phyloP scores from a whole-genome alignment of 129 eudicot species.

The Gnaphalium uliginosum region DNA sequence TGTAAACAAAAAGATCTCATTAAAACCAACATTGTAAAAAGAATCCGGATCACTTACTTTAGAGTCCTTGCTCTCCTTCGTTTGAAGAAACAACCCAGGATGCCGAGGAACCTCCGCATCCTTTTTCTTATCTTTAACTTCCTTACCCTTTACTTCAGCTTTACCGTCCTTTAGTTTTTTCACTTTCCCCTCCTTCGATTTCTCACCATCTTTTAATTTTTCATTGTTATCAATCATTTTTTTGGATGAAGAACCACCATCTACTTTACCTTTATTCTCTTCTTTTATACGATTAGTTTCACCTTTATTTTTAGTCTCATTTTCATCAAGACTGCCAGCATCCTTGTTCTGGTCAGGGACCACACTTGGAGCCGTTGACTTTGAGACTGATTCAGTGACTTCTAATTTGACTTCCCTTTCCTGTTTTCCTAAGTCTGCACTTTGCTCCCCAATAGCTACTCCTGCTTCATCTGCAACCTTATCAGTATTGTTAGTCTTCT shows the following conservation, averaged over 20 bases:
- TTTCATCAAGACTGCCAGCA: constrained; percentile 34
- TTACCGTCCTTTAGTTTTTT: constrained; percentile 53
- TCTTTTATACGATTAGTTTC: constrained; percentile 28
- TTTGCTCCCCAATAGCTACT: constrained; percentile 30
- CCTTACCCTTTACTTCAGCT: constrained; percentile 52
- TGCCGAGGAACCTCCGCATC: constrained; percentile 81
- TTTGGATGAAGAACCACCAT: constrained; percentile 39
- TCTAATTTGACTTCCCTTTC: constrained; percentile 37
- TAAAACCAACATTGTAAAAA: background rate
- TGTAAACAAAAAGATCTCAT: background rate
- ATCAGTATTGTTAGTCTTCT: constrained; percentile 38
- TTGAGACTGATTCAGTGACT: constrained; percentile 30
- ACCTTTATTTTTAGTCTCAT: constrained; percentile 26
- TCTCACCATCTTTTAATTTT: constrained; percentile 47
- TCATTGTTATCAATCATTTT: constrained; percentile 37
- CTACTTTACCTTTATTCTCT: constrained; percentile 44
- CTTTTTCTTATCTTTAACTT: constrained; percentile 56
- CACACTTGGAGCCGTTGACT: constrained; percentile 27
- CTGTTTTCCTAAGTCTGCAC: constrained; percentile 27
- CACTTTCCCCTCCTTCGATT: constrained; percentile 52
- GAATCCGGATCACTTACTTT: constrained; percentile 50
- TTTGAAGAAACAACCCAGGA: constrained; percentile 83
- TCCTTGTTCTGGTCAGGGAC: constrained; percentile 41
- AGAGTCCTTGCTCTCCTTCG: constrained; percentile 65
- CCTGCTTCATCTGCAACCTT: constrained; percentile 32